Percentiles rank a stretch among this genome's conserved stretches.
Conservation (phyloP, 768 basidiomycete species). For the Kondoa malvinella region DNA sequence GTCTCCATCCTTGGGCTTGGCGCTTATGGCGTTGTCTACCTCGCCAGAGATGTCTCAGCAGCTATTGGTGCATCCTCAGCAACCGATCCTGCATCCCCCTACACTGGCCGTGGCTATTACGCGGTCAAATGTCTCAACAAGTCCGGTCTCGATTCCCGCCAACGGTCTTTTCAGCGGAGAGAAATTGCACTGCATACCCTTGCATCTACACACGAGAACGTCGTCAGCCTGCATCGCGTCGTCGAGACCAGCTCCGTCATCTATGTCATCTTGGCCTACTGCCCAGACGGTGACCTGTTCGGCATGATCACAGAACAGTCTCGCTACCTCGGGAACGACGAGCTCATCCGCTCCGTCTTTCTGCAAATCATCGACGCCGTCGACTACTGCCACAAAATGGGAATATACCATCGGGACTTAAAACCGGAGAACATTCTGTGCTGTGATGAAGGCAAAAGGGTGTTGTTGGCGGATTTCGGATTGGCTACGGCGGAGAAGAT, state of each 20-base stretch:
- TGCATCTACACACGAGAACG: slow-evolving; percentile 37
- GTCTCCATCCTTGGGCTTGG: slow-evolving; percentile 76
- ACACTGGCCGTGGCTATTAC: slow-evolving; percentile 37
- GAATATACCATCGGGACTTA: slow-evolving; percentile 89
- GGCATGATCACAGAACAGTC: slow-evolving; percentile 51
- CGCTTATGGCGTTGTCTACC: slow-evolving; percentile 87
- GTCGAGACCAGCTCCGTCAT: slow-evolving; percentile 18
- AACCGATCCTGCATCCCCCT: slow-evolving; percentile 19
- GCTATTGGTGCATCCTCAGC: slow-evolving; percentile 15
- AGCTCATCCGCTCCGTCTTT: slow-evolving; percentile 74
- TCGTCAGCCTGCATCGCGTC: slow-evolving; percentile 38
- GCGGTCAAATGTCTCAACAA: slow-evolving; percentile 78
- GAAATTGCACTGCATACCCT: slow-evolving; percentile 45
- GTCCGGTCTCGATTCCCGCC: slow-evolving; percentile 40
- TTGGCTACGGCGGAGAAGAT: slow-evolving; percentile 69
- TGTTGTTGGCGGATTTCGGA: slow-evolving; percentile 89
- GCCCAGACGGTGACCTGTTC: slow-evolving; percentile 77
- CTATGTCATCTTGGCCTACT: slow-evolving; percentile 41
- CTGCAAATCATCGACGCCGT: slow-evolving; percentile 85
- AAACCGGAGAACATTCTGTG: slow-evolving; percentile 92
- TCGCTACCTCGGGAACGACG: slow-evolving; percentile 48
- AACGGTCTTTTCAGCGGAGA: slow-evolving; percentile 51
- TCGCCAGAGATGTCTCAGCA: slow-evolving; percentile 29
- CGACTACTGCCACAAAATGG: slow-evolving; percentile 74
- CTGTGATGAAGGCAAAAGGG: slow-evolving; percentile 47